Evolutionary conservation across 495 filamentous ascomycete genomes (phyloP), one percentile per base, ranked within the genome.

Genomic region (Patellaria atrata): DNA sequence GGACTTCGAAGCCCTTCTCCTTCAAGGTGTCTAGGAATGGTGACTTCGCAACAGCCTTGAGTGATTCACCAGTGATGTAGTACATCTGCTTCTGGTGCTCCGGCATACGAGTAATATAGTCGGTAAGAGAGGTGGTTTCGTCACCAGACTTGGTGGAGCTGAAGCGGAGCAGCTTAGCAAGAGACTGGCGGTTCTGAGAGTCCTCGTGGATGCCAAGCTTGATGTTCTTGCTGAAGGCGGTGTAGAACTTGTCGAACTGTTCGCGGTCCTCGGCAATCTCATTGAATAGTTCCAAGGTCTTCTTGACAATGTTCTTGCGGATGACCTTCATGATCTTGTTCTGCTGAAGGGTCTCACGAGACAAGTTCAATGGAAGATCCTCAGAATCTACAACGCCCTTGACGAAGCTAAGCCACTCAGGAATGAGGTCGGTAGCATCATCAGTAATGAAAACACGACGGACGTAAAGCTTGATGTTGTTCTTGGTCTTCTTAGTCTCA

Each of bases 301-400:
- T 97, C 84, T 96, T 97, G 70, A 97, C 85, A 42, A 97, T 89
- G 77, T 97, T 97, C 85, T 97, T 97, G 71, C 83, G 86, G 75
- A 97, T 97, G 56, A 97, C 89, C 77, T 97, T 97, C 89, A 97
- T 93, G 71, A 97, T 97, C 82, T 96, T 96, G 79, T 96, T 96
- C 71, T 96, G 91, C 67, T 97, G 89, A 30, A 97, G 82, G 39
- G 91, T 96, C 75, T 97, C 89, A 77, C 89, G 91, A 60, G 91
- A 96, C 64, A 97, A 64, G 73, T 97, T 97, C 53, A 97, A 75
- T 41, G 89, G 89, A 22, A 97, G 79, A 65, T 97, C 89, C 72
- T 97, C 89, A 44, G 89, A 97, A 67, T 97, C 89, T 56, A 97
- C 91, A 52, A 97, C 89, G 71, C 89, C 89, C 80, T 96, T 96